Evolutionary conservation across 2,329 filamentous ascomycete genomes (phyloP).

Genomic region (Hypoxylon sp.): DNA sequence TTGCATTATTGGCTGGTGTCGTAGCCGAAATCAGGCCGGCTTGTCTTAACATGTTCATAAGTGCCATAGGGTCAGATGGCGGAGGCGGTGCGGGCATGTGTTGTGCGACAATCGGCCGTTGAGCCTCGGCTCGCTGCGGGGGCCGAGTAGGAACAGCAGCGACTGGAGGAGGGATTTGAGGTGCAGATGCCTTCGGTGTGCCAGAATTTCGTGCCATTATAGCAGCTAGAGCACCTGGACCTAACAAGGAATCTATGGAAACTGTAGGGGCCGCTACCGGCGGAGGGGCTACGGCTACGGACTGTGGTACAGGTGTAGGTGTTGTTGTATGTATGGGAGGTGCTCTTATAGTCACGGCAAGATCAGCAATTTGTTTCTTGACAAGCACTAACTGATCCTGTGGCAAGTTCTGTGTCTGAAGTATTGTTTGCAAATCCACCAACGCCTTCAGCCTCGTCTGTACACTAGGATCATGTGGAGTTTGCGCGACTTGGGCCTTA

Average conservation of each 20-base stretch:
- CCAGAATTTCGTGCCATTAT: constrained; percentile 64
- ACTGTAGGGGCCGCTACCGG: constrained; percentile 50
- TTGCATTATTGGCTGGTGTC: constrained; percentile 35
- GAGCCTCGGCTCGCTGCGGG: constrained; percentile 53
- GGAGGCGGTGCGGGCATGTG: constrained; percentile 49
- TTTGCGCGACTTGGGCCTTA: constrained; percentile 77
- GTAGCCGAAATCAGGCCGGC: constrained; percentile 69
- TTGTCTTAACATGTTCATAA: constrained; percentile 73
- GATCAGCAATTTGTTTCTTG: constrained; percentile 82
- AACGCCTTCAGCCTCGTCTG: constrained; percentile 85
- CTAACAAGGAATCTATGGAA: constrained; percentile 67
- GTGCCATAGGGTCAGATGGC: constrained; percentile 59
- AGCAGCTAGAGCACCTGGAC: constrained; percentile 66
- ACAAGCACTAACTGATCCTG: constrained; percentile 85
- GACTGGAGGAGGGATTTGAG: constrained; percentile 53
- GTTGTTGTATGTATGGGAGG: constrained; percentile 53
- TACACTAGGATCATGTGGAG: constrained; percentile 77
- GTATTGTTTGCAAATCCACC: constrained; percentile 81
- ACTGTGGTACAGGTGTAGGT: constrained; percentile 46
- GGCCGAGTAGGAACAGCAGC: constrained; percentile 61
- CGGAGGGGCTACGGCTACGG: constrained; percentile 51
- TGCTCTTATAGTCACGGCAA: constrained; percentile 71
- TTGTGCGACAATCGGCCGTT: constrained; percentile 42
- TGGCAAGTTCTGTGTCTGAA: constrained; percentile 80
- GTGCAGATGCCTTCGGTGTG: constrained; percentile 58